phyloP scores from a whole-genome alignment of 257 asterid genomes.

The Leptodermis oblonga region DNA sequence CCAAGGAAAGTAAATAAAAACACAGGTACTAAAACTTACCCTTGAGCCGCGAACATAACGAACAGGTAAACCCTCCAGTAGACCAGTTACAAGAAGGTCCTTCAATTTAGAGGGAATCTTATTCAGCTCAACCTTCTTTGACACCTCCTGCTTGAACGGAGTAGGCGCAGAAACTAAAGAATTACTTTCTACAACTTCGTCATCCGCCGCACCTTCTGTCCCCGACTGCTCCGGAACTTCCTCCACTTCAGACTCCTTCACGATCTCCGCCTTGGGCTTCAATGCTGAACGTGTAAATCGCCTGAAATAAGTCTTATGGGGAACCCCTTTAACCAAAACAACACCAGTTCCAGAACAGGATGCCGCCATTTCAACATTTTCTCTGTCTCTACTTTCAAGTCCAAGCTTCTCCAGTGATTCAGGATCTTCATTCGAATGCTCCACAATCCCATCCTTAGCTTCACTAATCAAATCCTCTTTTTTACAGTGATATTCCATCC shows the following conservation, averaged over 20 bases:
- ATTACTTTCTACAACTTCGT: constrained; percentile 18
- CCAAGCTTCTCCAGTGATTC: neutral
- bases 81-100: constrained; percentile 83
- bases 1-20: constrained; percentile 7
- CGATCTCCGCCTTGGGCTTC: constrained; percentile 28
- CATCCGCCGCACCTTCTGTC: constrained; percentile 18
- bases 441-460: constrained; percentile 11
- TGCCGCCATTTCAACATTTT: neutral
- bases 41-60: constrained; percentile 55
- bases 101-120: constrained; percentile 54
- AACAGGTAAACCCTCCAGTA: constrained; percentile 73
- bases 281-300: constrained; percentile 12
- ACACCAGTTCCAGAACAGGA: neutral
- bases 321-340: neutral
- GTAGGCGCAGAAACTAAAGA: constrained; percentile 23
- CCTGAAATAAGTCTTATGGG: constrained; percentile 1
- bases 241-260: constrained; percentile 31
- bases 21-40: constrained; percentile 32
- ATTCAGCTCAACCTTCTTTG: constrained; percentile 53
- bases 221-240: constrained; percentile 22
- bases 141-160: constrained; percentile 56
- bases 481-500: neutral
- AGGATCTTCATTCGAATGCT: constrained; percentile 1
- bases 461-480: constrained; percentile 1
- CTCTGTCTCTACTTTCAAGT: neutral